Base-by-base conservation (phyloP, 257 asterid species). In the Plectranthus barbatus region DNA sequence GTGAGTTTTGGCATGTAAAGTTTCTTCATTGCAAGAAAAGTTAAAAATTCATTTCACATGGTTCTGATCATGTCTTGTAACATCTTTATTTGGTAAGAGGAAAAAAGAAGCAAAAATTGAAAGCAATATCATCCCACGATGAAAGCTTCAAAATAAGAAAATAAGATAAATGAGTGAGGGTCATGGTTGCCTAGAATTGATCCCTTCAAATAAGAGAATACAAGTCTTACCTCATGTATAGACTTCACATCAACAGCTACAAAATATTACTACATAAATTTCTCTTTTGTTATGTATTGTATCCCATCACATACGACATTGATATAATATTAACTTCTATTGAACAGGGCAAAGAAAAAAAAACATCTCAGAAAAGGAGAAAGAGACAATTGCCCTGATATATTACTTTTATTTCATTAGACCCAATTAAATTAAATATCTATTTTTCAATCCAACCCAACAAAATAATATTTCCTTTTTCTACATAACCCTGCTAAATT, bases 1-100 rank as follows among this genome's bases (percentile, higher is more conserved):
- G 21, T 75, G 34, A 76, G 79, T 55, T 88, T 78, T 37, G 66
- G 76, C 62, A 49, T 59, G 76, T 79, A 73, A 72, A 51, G 51
- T 36, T 1, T 52, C 33, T 17, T 17, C 34, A 23, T 59, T 41
- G 15, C 56, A 49, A 19, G 46, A 48, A 55, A 29, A 24, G 0
- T 10, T 9, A 14, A n/a, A n/a, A n/a, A n/a, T n/a, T n/a, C n/a
- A n/a, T n/a, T n/a, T n/a, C n/a, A n/a, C n/a, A n/a, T n/a, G n/a
- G n/a, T n/a, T n/a, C n/a, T n/a, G n/a, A n/a, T n/a, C n/a, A n/a
- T n/a, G n/a, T n/a, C 55, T 50, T n/a, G 18, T 54, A 10, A 40
- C 68, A 37, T 59, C 15, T 50, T 10, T 12, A 26, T 51, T 37
- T 48, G 29, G n/a, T n/a, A n/a, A n/a, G n/a, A 12, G n/a, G 34